phyloP scores from a whole-genome alignment of 805 yeast genomes.

The Sugiyamaella boreocaroliniensis region DNA sequence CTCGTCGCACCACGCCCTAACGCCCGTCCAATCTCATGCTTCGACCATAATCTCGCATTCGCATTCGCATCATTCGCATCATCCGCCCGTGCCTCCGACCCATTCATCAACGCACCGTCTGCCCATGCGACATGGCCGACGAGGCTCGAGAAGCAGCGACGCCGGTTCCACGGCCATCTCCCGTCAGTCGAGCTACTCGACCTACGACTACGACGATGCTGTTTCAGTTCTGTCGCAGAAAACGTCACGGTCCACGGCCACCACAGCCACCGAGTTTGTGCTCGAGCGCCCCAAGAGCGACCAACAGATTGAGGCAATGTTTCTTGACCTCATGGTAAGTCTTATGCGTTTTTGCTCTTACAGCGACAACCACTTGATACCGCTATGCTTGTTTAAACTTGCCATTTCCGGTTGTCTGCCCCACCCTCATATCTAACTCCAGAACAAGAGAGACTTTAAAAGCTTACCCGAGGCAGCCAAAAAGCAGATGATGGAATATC shows the following conservation, averaged over 20 bases:
- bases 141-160: conserved; percentile 4
- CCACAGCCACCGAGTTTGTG: conserved; percentile 28
- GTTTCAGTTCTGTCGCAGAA: conserved; percentile 8
- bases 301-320: conserved; percentile 63
- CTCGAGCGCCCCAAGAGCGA: conserved; percentile 65
- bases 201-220: conserved; percentile 11
- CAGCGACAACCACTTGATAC: neutral
- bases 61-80: too few species aligned
- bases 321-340: conserved; percentile 63
- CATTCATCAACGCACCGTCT: too few species aligned
- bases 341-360: neutral
- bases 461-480: conserved; percentile 65
- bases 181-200: conserved; percentile 6
- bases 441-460: conserved; percentile 58
- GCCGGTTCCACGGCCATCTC: neutral
- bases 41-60: neutral
- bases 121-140: neutral
- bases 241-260: conserved; percentile 7
- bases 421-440: neutral
- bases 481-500: conserved; percentile 66
- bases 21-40: neutral
- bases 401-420: too few species aligned
- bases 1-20: neutral
- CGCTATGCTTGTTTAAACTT: neutral
- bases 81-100: too few species aligned